Evolutionary conservation across 2,329 filamentous ascomycete species (phyloP), one percentile per base, ranked within the genome.

Genomic region (Didymella lethalis): DNA sequence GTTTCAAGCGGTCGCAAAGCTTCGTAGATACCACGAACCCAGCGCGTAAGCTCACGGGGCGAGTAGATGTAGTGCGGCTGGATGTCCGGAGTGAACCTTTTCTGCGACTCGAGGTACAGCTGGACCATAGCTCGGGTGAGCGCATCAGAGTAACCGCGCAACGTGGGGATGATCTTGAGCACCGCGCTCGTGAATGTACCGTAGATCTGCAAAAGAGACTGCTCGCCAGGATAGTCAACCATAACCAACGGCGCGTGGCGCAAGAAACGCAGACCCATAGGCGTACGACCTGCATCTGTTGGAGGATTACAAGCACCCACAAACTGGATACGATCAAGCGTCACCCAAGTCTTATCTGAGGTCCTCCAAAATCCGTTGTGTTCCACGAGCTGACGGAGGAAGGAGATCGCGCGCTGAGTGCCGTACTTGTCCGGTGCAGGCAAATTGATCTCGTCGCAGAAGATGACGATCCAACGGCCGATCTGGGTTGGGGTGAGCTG

Each of bases 311-410:
- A 99, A 71, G 95, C 95, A 69, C 95, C 95, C 52, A 99, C 96
- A 67, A 99, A 99, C 75, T 99, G 95, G 71, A 99, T 98, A 44
- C 96, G 90, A 75, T 99, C 96, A 20, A 99, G 86, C 6, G 92
- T 96, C 49, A 99, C 95, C 95, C 95, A 99, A 4, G 91, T 93
- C 82, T 97, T 97, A 80, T 98, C 96, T 0, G 91, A 91, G 0
- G 96, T 97, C 67, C 94, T 87, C 96, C 96, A 99, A 86, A 99
- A 99, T 29, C 95, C 95, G 69, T 98, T 98, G 74, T 99, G 95
- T 77, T 99, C 95, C 48, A 99, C 93, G 62, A 99, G 88, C 77
- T 99, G 95, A 68, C 96, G 89, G 66, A 99, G 79, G 85, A 99
- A 99, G 6, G 95, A 96, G 65, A 99, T 99, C 32, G 95, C 95